Base-by-base conservation (phyloP, 208 protist species). In the Leishmania turanica region DNA sequence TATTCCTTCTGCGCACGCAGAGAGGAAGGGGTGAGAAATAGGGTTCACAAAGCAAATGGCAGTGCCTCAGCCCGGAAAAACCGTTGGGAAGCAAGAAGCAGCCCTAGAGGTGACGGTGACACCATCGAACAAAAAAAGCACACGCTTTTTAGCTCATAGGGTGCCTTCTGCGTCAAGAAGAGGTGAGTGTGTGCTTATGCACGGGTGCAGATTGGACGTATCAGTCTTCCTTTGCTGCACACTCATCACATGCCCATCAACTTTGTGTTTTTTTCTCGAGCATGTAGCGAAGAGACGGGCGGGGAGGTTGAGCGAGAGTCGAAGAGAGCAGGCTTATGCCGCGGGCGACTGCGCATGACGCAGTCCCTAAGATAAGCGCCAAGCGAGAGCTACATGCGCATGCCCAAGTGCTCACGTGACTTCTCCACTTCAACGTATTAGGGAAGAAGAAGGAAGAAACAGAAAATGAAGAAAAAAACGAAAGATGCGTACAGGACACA, bases 251-350 rank as follows among this genome's bases (percentile, higher is more conserved):
- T n/a, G 1, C 0, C 31, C 24, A 53, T 17, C 42, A 21, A 54
- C 13, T 17, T 15, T 24, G 27, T 34, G 49, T 0, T 0, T 51
- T 73, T 73, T 34, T 49, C 40, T 3, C 15, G 68, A 73, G 54
- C 19, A 40, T 17, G 45, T 31, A 73, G 37, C 27, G 68, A 73
- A 34, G 40, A 73, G 45, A 51, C 42, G 3, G 24, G 45, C 34
- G 8, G 27, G 64, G 40, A 49, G 40, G 24, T 2, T 5, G 24
- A 73, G 31, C 27, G 68, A 37, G 68, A 73, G 42, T 73, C 40
- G 11, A 73, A 49, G 54, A 53, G 71, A 76, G 71, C 31, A 76
- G 71, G 71, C 71, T 76, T 76, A 76, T 19, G 51, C 71, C 71
- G 8, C 9, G 47, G 71, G 51, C 42, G 27, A 7, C 31, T 27